These are phyloP conservation scores for Pseudohyphozyma bogoriensis DNA, from an alignment of 768 basidiomycete genomes.

Conservation along the genomic window DNA sequence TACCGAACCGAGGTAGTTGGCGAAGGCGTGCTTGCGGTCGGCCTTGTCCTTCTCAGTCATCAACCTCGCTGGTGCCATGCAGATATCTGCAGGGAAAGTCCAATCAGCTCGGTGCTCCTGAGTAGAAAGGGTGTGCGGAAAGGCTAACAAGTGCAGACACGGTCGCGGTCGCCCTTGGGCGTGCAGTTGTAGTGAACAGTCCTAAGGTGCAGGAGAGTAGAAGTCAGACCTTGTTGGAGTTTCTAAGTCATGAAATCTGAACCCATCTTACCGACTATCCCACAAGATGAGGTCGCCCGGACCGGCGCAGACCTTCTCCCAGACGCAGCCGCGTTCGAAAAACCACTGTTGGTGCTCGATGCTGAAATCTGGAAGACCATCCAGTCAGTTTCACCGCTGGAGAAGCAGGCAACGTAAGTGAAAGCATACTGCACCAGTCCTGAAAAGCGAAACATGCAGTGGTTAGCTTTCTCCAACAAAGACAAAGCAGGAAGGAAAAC, in stretches of 20 bases:
- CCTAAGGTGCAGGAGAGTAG: too few species aligned
- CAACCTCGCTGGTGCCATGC: conserved; percentile 2
- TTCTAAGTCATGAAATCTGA: too few species aligned
- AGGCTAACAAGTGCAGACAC: not conserved
- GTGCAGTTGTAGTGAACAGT: conserved; percentile 11
- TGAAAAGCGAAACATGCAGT: not conserved
- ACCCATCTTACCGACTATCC: not conserved
- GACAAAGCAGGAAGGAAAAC: too few species aligned
- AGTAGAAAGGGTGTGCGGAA: too few species aligned
- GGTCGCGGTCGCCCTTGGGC: conserved; percentile 1
- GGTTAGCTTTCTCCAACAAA: not conserved
- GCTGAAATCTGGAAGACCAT: too few species aligned
- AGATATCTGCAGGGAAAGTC: conserved; percentile 3
- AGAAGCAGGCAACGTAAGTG: too few species aligned
- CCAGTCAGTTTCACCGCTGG: too few species aligned
- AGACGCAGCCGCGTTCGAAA: conserved; percentile 38
- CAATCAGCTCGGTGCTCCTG: too few species aligned
- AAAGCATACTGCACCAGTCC: not conserved
- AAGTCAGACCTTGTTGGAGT: too few species aligned
- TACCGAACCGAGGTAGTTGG: not conserved
- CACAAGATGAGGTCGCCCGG: not conserved
- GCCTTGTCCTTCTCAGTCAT: conserved; percentile 3
- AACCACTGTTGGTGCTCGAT: conserved; percentile 37
- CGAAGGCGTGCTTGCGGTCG: not conserved
- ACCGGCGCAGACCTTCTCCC: conserved; percentile 31